These are phyloP conservation scores for Periconia macrospinosa DNA, from an alignment of 2,329 filamentous ascomycete species.

Conservation along the genomic window DNA sequence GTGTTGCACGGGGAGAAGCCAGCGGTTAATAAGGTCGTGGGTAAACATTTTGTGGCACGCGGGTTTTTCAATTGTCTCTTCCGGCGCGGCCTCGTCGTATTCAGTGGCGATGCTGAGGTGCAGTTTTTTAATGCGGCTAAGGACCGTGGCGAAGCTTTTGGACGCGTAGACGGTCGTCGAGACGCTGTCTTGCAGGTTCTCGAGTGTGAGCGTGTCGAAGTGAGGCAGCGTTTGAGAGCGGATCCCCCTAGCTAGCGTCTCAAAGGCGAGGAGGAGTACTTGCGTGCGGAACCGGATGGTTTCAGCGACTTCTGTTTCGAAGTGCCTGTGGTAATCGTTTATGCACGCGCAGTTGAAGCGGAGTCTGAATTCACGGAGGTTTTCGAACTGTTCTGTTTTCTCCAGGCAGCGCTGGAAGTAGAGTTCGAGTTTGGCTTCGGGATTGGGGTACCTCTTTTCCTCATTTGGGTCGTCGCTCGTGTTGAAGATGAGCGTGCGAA, in stretches of 20 bases:
- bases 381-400: neutral
- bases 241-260: constrained; percentile 7
- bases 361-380: neutral
- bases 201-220: constrained; percentile 19
- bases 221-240: constrained; percentile 4
- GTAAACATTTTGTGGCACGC: constrained; percentile 21
- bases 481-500: constrained; percentile 4
- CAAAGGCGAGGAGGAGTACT: too few species aligned
- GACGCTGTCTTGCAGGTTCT: constrained; percentile 24
- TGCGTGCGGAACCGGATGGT: constrained; percentile 9
- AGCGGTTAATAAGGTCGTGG: constrained; percentile 14
- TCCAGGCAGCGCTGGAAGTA: neutral
- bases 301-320: constrained; percentile 10
- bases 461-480: neutral
- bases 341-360: neutral
- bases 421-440: neutral
- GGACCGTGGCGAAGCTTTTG: constrained; percentile 14
- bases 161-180: constrained; percentile 9
- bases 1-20: constrained; percentile 21
- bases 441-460: neutral
- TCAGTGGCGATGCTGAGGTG: constrained; percentile 23
- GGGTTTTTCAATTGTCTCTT: constrained; percentile 11
- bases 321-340: neutral
- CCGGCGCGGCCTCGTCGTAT: constrained; percentile 11
- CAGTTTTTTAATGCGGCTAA: constrained; percentile 13